Percentiles rank a stretch among this genome's conserved stretches.
These are phyloP conservation scores for Apiotrichum sp. DNA, from an alignment of 1,284 basidiomycete genomes.

Conservation along the genomic window DNA sequence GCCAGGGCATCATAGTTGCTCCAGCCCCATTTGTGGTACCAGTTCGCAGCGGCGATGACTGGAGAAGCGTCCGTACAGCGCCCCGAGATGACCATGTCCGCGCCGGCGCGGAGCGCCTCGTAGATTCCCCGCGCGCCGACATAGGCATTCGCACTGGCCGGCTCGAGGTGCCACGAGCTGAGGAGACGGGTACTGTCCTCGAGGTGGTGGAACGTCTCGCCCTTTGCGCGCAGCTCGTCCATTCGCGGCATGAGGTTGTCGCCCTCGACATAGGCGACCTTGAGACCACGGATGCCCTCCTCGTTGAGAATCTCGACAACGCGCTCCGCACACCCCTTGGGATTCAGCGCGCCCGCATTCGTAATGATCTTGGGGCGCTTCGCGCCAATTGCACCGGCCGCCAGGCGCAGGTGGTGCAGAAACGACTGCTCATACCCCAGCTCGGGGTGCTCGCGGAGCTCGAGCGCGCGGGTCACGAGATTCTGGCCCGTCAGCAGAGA, in stretches of 20 bases:
- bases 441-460: constrained; percentile 11
- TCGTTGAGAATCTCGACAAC: constrained; percentile 6
- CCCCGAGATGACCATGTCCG: constrained; percentile 29
- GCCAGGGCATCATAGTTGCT: constrained; percentile 20
- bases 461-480: constrained; percentile 17
- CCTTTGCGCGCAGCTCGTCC: constrained; percentile 4
- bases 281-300: constrained; percentile 2
- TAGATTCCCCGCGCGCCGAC: constrained; percentile 14
- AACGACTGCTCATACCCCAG: constrained; percentile 20
- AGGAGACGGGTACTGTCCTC: constrained; percentile 8
- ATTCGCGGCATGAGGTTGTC: constrained; percentile 13
- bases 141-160: constrained; percentile 12
- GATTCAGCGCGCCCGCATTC: constrained; percentile 23
- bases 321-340: constrained; percentile 12
- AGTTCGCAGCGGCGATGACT: constrained; percentile 21
- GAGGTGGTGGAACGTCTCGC: constrained; percentile 16
- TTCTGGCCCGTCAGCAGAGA: constrained; percentile 9
- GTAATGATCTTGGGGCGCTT: constrained; percentile 18
- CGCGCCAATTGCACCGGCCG: constrained; percentile 11
- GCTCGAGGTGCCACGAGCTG: constrained; percentile 11
- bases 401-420: constrained; percentile 14
- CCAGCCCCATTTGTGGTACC: constrained; percentile 24
- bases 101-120: constrained; percentile 17
- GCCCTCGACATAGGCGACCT: constrained; percentile 15
- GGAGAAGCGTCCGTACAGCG: constrained; percentile 27